Evolutionary conservation across 129 eudicot species (phyloP), one percentile per base, ranked within the genome.

Genomic region (Artemisia argyi): DNA sequence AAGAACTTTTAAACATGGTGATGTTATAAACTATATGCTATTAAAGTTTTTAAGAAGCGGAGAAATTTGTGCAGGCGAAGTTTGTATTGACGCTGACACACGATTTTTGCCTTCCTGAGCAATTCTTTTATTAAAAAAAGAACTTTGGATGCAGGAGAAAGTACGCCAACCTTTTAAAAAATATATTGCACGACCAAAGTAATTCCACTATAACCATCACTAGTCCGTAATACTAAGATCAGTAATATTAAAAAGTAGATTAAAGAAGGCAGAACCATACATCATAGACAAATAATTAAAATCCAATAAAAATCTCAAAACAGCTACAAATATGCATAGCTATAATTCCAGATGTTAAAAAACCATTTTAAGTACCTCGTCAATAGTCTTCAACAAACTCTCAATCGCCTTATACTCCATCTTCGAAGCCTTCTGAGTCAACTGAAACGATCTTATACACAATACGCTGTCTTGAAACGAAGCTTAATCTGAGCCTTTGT

Each of bases 321-420:
- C 16, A 62, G 61, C 35, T 60, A 72, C 16, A 62, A 26, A 52
- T 59, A 73, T 47, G 19, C 78, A 51, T 7, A 50, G 69, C 63
- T 17, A 73, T 32, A 66, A 65, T 58, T 50, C 16, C 64, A 5
- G 60, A 63, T 63, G 16, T 56, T 35, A 63, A 75, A 14, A 46
- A 51, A 28, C 52, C 63, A 42, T 59, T 66, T 26, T 73, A 22
- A 69, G 13, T 84, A 94, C 98, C 98, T 94, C 97, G 73, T 97
- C 97, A 0, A 91, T 79, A 13, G 97, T 94, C 86, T 94, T 96
- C 76, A 94, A 85, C 52, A 90, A 96, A 73, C 96, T 87, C 79
- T 94, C 99, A 73, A 94, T 88, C 19, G 97, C 96, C 79, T 94
- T 94, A 83, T 85, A 94, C 84, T 94, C 99, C 93, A 88, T 87